A percentile compares a stretch with the other conserved stretches of the same genome.
These are phyloP conservation scores for Phoenix roebelenii DNA, from an alignment of 176 grass and related monocot genomes.

Conservation along the genomic window DNA sequence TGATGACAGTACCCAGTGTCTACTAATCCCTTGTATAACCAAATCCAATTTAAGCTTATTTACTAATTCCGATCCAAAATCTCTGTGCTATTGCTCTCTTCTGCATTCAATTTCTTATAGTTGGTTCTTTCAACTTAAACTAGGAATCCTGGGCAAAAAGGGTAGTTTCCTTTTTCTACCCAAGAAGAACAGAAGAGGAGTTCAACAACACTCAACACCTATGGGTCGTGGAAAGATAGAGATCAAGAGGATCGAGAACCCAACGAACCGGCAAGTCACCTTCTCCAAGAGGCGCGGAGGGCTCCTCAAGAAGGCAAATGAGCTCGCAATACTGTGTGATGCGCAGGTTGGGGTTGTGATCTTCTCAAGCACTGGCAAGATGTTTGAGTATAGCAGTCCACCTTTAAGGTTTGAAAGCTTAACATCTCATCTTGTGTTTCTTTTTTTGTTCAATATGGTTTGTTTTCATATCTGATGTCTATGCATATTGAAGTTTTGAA, in stretches of 20 bases:
- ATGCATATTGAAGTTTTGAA: neutral
- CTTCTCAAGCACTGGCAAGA: conserved; percentile 59
- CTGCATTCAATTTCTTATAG: neutral
- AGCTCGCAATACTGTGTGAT: conserved; percentile 62
- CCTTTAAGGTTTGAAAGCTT: conserved; percentile 41
- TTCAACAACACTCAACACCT: neutral
- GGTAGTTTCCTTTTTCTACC: conserved; percentile 5
- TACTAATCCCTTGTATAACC: conserved; percentile 9
- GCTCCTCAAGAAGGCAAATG: conserved; percentile 72
- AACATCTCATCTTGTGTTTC: neutral
- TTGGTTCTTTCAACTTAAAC: no score
- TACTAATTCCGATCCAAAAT: neutral
- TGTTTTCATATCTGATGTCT: neutral
- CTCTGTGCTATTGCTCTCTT: neutral
- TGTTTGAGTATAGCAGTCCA: conserved; percentile 70
- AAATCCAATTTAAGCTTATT: conserved; percentile 6
- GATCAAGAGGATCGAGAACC: conserved; percentile 78
- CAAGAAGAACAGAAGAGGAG: conserved; percentile 1
- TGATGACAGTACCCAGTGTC: conserved; percentile 1
- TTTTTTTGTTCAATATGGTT: neutral
- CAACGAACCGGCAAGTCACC: conserved; percentile 60
- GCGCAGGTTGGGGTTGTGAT: conserved; percentile 64
- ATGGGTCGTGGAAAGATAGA: conserved; percentile 83
- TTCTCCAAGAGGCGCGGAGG: conserved; percentile 79
- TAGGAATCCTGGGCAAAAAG: conserved; percentile 5